phyloP scores from a whole-genome alignment of 2,329 filamentous ascomycete species.

The Curvularia eragrostidis region DNA sequence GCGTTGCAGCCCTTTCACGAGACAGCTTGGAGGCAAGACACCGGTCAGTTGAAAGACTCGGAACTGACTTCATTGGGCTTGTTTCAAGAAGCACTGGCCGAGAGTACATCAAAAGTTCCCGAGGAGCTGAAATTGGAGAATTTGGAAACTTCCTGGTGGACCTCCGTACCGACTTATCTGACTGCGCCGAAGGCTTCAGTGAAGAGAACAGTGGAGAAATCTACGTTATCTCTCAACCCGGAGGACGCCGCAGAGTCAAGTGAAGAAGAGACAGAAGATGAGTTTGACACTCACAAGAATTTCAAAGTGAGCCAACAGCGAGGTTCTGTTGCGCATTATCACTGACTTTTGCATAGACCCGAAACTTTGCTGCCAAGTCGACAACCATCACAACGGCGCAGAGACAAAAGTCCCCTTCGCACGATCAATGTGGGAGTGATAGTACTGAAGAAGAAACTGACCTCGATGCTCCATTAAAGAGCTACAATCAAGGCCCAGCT shows the following conservation, averaged over 20 bases:
- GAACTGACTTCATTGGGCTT: constrained; percentile 39
- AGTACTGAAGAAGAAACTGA: constrained; percentile 41
- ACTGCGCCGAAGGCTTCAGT: constrained; percentile 12
- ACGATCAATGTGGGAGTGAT: not conserved
- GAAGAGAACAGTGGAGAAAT: constrained; percentile 20
- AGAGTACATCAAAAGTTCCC: constrained; percentile 39
- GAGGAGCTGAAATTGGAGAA: constrained; percentile 28
- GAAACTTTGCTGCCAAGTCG: constrained; percentile 6
- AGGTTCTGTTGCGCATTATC: not conserved
- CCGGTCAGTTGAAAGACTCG: constrained; percentile 30
- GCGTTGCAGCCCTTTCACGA: constrained; percentile 63
- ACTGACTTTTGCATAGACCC: constrained; percentile 23
- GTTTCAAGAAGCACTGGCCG: constrained; percentile 44
- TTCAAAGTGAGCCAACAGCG: constrained; percentile 32
- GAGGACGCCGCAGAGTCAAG: constrained; percentile 20
- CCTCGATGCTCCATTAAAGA: constrained; percentile 44
- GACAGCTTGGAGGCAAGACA: constrained; percentile 51
- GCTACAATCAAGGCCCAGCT: constrained; percentile 12
- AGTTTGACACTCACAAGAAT: constrained; percentile 45
- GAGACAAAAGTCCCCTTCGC: not conserved
- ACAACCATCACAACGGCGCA: not conserved
- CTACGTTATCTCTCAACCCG: constrained; percentile 9
- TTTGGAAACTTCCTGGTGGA: constrained; percentile 32
- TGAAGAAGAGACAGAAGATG: constrained; percentile 46
- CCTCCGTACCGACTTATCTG: constrained; percentile 20